phyloP scores from a whole-genome alignment of 495 filamentous ascomycete genomes.

The Haplographium delicatum region DNA sequence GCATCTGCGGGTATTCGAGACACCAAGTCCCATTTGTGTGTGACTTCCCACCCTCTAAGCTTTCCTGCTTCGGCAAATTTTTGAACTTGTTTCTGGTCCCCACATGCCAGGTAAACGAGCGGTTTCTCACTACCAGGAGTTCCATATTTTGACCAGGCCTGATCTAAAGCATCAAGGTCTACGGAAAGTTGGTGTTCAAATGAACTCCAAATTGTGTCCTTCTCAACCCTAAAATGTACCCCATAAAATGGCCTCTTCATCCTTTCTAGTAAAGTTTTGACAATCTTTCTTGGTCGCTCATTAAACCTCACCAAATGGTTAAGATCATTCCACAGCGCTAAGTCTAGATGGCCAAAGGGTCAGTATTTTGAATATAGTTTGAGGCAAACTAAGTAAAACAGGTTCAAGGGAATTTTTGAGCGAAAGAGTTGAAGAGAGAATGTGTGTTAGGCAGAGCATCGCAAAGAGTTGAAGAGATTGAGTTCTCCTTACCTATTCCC shows the following conservation, averaged over 20 bases:
- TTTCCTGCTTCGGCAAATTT: constrained; percentile 19
- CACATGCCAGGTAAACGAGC: constrained; percentile 25
- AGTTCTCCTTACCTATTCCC: no score
- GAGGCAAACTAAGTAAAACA: no score
- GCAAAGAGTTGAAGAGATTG: no score
- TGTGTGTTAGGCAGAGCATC: no score
- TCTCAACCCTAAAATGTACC: constrained; percentile 26
- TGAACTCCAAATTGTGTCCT: constrained; percentile 25
- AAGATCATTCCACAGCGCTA: constrained; percentile 27
- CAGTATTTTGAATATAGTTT: no score
- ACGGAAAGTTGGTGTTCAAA: constrained; percentile 21
- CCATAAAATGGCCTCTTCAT: constrained; percentile 20
- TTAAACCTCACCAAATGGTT: constrained; percentile 15
- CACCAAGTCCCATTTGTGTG: constrained; percentile 23
- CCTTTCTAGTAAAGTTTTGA: constrained; percentile 3
- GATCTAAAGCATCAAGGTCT: constrained; percentile 24
- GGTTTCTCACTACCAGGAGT: constrained; percentile 9
- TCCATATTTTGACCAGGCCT: constrained; percentile 17
- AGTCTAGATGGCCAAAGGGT: no score
- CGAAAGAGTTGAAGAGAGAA: no score
- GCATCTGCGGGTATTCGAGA: constrained; percentile 4
- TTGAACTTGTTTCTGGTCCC: constrained; percentile 21
- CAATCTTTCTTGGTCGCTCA: constrained; percentile 10
- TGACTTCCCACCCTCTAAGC: constrained; percentile 24
- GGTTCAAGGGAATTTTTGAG: no score